These are phyloP conservation scores for Isochrysis galbana DNA, from an alignment of 78 protist species.

Conservation along the genomic window DNA sequence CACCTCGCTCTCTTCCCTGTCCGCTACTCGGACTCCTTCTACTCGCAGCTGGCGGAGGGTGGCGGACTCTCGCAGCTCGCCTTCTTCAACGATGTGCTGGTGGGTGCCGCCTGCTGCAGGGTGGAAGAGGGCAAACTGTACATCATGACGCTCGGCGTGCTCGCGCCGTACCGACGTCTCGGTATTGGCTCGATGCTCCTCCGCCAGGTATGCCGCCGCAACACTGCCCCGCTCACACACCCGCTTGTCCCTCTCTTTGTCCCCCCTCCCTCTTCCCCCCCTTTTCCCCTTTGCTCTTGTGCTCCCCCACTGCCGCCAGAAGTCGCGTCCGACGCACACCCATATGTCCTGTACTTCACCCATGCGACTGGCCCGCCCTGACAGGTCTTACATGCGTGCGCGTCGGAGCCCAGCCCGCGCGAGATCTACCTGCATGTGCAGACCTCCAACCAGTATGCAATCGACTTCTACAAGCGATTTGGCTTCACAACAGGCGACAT, in stretches of 20 bases:
- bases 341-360: neutral
- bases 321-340: neutral
- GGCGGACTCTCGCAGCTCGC: neutral
- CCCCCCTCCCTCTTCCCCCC: too few relatives aligned
- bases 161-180: neutral
- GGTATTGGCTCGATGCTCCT: neutral
- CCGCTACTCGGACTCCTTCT: neutral
- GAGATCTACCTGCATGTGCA: slow-evolving; percentile 22
- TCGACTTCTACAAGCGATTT: neutral
- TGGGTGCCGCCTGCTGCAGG: neutral
- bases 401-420: neutral
- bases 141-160: slow-evolving; percentile 26
- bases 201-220: too few relatives aligned
- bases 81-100: neutral
- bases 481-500: neutral
- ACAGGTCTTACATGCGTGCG: neutral
- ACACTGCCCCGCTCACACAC: too few relatives aligned
- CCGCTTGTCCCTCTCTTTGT: too few relatives aligned
- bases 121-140: neutral
- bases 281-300: too few relatives aligned
- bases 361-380: neutral
- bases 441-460: neutral
- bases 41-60: neutral
- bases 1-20: neutral
- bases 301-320: neutral